Conservation (phyloP, 2,329 filamentous ascomycete genomes). For the Furcasterigmium furcatum region DNA sequence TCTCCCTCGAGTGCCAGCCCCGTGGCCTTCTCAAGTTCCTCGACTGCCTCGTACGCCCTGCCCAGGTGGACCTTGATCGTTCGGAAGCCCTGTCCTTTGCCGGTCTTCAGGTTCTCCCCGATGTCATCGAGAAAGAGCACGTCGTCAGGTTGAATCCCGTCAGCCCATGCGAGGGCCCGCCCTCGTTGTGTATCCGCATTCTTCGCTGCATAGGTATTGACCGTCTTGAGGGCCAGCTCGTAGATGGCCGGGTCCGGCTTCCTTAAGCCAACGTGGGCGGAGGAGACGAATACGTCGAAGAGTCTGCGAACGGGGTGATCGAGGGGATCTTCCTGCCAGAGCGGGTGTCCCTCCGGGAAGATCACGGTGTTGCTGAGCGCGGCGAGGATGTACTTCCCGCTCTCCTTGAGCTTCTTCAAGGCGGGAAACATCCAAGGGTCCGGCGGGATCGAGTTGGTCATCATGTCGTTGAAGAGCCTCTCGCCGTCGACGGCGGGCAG, state of each 20-base stretch:
- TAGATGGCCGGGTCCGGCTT: conserved; percentile 89
- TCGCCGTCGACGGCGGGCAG: conserved; percentile 74
- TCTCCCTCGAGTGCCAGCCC: conserved; percentile 60
- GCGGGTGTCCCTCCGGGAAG: conserved; percentile 72
- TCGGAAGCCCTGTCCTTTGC: conserved; percentile 67
- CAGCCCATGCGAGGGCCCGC: conserved; percentile 37
- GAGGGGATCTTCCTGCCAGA: conserved; percentile 51
- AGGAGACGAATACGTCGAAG: conserved; percentile 88
- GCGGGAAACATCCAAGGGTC: conserved; percentile 91
- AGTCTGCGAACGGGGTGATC: conserved; percentile 57
- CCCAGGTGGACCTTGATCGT: conserved; percentile 86
- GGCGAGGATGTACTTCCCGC: conserved; percentile 67
- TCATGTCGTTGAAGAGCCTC: conserved; percentile 88
- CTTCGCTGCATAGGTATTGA: conserved; percentile 59
- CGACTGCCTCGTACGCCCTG: conserved; percentile 75
- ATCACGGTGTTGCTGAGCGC: conserved; percentile 89
- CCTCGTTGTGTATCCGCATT: conserved; percentile 40
- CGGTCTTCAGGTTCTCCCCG: conserved; percentile 85
- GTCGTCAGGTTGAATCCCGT: conserved; percentile 58
- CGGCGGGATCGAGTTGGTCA: conserved; percentile 64
- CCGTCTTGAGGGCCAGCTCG: conserved; percentile 62
- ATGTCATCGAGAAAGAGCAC: conserved; percentile 92
- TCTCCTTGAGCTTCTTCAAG: conserved; percentile 63
- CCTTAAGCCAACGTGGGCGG: conserved; percentile 79
- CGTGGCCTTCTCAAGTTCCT: conserved; percentile 72